Evolutionary conservation across 1,284 basidiomycete species (phyloP).

Genomic region (Anthracocystis panici-leucophaei): DNA sequence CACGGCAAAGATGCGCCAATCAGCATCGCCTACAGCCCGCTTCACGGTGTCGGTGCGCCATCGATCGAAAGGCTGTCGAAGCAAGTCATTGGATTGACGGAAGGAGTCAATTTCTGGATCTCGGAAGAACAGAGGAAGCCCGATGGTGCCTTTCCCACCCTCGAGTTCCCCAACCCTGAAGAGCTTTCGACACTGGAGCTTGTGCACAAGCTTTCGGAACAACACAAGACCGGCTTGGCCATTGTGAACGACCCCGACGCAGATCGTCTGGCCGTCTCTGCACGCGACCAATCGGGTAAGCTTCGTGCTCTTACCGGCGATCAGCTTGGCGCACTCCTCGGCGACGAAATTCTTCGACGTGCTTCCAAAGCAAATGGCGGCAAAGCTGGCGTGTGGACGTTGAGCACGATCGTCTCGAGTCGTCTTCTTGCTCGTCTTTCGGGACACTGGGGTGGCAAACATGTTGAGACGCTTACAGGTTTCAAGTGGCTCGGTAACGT

Average conservation of each 20-base stretch:
- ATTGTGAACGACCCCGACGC: conserved; percentile 65
- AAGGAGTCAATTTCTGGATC: conserved; percentile 50
- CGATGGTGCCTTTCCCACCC: conserved; percentile 61
- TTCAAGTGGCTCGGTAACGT: conserved; percentile 67
- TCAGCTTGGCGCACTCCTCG: conserved; percentile 58
- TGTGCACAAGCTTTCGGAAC: conserved; percentile 58
- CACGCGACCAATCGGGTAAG: conserved; percentile 45
- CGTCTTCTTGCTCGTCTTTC: conserved; percentile 58
- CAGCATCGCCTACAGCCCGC: conserved; percentile 58
- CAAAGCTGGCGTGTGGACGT: conserved; percentile 36
- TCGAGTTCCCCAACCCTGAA: conserved; percentile 64
- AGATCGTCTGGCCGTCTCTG: conserved; percentile 58
- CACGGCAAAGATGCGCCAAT: conserved; percentile 32
- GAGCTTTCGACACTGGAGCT: conserved; percentile 60
- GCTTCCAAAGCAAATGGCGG: conserved; percentile 28
- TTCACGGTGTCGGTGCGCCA: conserved; percentile 61
- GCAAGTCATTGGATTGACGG: conserved; percentile 44
- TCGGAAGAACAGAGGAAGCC: conserved; percentile 58
- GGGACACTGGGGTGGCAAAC: conserved; percentile 38
- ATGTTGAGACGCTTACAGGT: conserved; percentile 61
- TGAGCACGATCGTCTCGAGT: conserved; percentile 60
- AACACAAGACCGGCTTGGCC: conserved; percentile 52
- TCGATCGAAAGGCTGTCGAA: conserved; percentile 44
- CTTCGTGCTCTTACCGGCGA: conserved; percentile 60
- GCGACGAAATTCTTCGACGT: conserved; percentile 57